Conservation (phyloP, 2,329 filamentous ascomycete genomes). For the Hymenoscyphus scutula region DNA sequence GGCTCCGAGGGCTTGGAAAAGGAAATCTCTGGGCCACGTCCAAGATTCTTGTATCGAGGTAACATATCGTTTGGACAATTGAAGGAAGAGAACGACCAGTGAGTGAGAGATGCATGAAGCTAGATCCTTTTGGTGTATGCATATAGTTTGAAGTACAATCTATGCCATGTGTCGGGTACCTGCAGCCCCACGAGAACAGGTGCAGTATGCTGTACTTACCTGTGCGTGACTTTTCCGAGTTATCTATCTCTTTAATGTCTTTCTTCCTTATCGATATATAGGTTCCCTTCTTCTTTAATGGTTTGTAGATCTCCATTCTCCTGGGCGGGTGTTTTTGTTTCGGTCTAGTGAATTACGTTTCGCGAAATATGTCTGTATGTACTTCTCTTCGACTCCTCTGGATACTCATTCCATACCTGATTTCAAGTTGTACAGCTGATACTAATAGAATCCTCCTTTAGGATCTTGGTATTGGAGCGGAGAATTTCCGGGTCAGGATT, state of each 20-base stretch:
- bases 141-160: not conserved
- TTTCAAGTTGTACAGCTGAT: not conserved
- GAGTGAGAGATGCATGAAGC: not conserved
- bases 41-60: not conserved
- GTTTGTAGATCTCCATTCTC: not conserved
- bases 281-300: not conserved
- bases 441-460: not conserved
- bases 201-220: not conserved
- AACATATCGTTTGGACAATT: not conserved
- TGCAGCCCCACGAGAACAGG: constrained; percentile 9
- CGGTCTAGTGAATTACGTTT: not conserved
- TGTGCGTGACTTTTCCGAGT: not conserved
- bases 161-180: constrained; percentile 6
- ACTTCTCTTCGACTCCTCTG: no score
- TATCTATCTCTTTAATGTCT: not conserved
- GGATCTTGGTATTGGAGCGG: constrained; percentile 5
- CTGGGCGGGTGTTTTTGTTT: not conserved
- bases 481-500: not conserved
- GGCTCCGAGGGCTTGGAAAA: not conserved
- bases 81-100: not conserved
- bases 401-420: not conserved
- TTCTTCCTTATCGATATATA: not conserved
- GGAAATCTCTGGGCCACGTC: not conserved
- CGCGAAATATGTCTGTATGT: no score
- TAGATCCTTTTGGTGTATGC: not conserved